Base-by-base conservation (phyloP, 1,139 yeast genomes). In the Blastobotrys raffinosifermentans region DNA sequence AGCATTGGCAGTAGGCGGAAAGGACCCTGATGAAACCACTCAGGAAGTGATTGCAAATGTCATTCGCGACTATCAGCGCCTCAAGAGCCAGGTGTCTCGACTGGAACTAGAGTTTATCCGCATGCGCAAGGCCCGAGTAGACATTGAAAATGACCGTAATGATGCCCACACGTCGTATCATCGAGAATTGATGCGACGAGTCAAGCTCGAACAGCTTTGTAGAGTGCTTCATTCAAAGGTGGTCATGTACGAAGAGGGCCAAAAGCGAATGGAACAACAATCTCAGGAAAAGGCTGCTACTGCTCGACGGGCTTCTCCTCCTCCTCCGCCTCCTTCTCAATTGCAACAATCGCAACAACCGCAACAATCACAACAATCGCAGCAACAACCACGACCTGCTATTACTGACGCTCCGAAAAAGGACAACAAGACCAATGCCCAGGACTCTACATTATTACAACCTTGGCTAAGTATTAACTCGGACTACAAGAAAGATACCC, bases 71-170 rank as follows among this genome's bases (percentile, higher is more conserved):
- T 45, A 40, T 25, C 32, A 34, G n/a, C 26, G 15, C 6, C 26
- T 45, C 17, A 31, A 33, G 29, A 43, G 38, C 18, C 45, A 45
- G 26, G 38, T 45, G 14, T 30, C 33, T 18, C 35, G 40, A 22
- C 32, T 46, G 31, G 46, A 46, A 21, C 15, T 35, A 16, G 47
- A 45, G 15, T 41, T 44, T 20, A 19, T 37, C 19, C 38, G 37
- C 22, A 38, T 41, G 43, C 33, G 43, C 7, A 35, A 31, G 20
- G 37, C 35, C 6, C 26, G 27, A 16, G 19, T 26, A 13, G 43
- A 37, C 9, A 19, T 34, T 17, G 44, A 40, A 22, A 33, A 22
- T 14, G 37, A 38, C 7, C 35, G 37, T 9, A 32, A 21, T 7
- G 35, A 32, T 8, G 31, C 35, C n/a, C 19, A 33, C 10, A 32